phyloP scores from a whole-genome alignment of 1,139 yeast species.

The Arxiozyma slooffiae region DNA sequence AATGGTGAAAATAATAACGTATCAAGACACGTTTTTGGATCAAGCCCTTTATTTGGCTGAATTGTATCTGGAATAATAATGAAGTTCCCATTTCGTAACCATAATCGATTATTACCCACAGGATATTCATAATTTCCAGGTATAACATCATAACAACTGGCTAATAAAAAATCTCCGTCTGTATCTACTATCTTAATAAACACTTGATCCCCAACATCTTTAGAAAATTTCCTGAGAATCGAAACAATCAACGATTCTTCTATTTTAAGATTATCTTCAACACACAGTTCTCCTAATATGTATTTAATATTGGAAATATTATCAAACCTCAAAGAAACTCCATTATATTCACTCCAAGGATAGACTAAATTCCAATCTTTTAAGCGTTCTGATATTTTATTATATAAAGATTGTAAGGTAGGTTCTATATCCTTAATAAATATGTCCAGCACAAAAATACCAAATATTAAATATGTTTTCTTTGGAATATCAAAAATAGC shows the following conservation, averaged over 20 bases:
- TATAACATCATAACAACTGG: slow-evolving; percentile 38
- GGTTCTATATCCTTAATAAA: slow-evolving; percentile 8
- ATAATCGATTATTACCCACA: slow-evolving; percentile 23
- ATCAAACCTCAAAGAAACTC: slow-evolving; percentile 11
- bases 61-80: slow-evolving; percentile 26
- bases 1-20: slow-evolving; percentile 30
- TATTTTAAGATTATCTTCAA: slow-evolving; percentile 21
- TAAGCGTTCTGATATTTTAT: slow-evolving; percentile 26
- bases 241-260: slow-evolving; percentile 31
- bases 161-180: slow-evolving; percentile 46
- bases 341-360: slow-evolving; percentile 35
- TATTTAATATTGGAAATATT: slow-evolving; percentile 8
- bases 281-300: slow-evolving; percentile 23
- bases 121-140: slow-evolving; percentile 31
- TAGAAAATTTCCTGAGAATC: slow-evolving; percentile 34
- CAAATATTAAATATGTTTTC: slow-evolving; percentile 22
- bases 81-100: slow-evolving; percentile 26
- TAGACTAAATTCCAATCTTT: slow-evolving; percentile 35
- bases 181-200: slow-evolving; percentile 44
- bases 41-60: slow-evolving; percentile 25
- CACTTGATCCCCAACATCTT: slow-evolving; percentile 25
- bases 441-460: slow-evolving; percentile 23
- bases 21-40: too few relatives aligned
- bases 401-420: slow-evolving; percentile 14
- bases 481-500: slow-evolving; percentile 16